Conservation (phyloP, 2,329 filamentous ascomycete genomes). For the Microthyrium microscopicum region DNA sequence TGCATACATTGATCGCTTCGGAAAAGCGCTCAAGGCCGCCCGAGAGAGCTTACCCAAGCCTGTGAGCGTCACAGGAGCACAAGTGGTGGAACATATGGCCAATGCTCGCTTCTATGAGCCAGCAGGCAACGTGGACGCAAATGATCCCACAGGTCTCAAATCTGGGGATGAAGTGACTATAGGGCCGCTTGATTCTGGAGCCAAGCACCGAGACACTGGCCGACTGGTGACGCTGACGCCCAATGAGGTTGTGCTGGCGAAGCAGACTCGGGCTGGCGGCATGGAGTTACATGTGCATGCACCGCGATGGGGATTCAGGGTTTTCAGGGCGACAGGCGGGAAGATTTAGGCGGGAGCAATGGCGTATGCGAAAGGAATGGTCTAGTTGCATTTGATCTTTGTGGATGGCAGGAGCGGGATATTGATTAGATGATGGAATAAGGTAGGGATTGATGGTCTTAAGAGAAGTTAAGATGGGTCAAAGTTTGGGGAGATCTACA, state of each 20-base stretch:
- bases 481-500: too few relatives aligned
- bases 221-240: constrained; percentile 34
- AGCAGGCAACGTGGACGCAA: constrained; percentile 27
- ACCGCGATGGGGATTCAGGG: constrained; percentile 42
- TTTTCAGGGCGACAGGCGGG: constrained; percentile 16
- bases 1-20: constrained; percentile 49
- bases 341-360: too few relatives aligned
- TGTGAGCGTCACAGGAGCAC: constrained; percentile 32
- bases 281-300: constrained; percentile 39
- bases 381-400: too few relatives aligned
- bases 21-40: constrained; percentile 28
- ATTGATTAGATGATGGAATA: too few relatives aligned
- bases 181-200: constrained; percentile 47
- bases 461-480: too few relatives aligned
- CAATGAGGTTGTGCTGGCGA: constrained; percentile 43
- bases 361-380: too few relatives aligned
- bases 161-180: constrained; percentile 39
- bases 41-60: constrained; percentile 24
- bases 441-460: too few relatives aligned
- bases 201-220: constrained; percentile 40
- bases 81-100: constrained; percentile 34
- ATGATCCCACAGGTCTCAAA: constrained; percentile 36
- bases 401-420: too few relatives aligned
- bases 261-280: constrained; percentile 23
- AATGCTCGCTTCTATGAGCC: constrained; percentile 30